phyloP scores from a whole-genome alignment of 495 filamentous ascomycete genomes.

The Tuber brumale region DNA sequence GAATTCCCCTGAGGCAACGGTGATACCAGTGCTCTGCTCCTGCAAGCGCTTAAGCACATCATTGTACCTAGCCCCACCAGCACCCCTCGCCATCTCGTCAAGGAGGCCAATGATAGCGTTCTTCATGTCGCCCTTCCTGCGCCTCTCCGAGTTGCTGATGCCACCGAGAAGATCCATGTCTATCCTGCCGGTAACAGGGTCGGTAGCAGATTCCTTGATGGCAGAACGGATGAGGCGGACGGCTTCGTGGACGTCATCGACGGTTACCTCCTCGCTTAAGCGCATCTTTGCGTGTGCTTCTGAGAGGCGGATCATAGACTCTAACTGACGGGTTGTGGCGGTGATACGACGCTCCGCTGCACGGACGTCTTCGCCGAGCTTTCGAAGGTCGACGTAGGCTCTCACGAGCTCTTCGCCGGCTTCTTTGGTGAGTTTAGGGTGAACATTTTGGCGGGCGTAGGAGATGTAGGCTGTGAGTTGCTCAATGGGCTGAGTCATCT shows the following conservation, averaged over 20 bases:
- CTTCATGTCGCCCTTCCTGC: slow-evolving; percentile 77
- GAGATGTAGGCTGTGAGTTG: slow-evolving; percentile 97
- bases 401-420: slow-evolving; percentile 75
- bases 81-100: slow-evolving; percentile 63
- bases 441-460: slow-evolving; percentile 80
- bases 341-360: slow-evolving; percentile 92
- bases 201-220: slow-evolving; percentile 94
- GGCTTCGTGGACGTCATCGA: slow-evolving; percentile 79
- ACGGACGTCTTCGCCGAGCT: slow-evolving; percentile 89
- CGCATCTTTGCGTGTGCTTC: slow-evolving; percentile 99
- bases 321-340: slow-evolving; percentile 89
- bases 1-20: slow-evolving; percentile 71
- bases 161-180: slow-evolving; percentile 95
- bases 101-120: slow-evolving; percentile 63
- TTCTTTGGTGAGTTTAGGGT: slow-evolving; percentile 68
- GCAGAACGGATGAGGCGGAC: slow-evolving; percentile 85
- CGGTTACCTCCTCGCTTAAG: slow-evolving; percentile 65
- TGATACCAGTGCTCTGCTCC: slow-evolving; percentile 62
- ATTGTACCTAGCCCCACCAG: slow-evolving; percentile 62
- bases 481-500: slow-evolving; percentile 59
- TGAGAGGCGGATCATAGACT: slow-evolving; percentile 93
- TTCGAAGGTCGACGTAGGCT: slow-evolving; percentile 92
- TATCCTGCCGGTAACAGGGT: slow-evolving; percentile 82
- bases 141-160: slow-evolving; percentile 73
- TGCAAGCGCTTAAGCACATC: slow-evolving; percentile 68